These are phyloP conservation scores for Xylariaceae sp. DNA, from an alignment of 2,329 filamentous ascomycete genomes.

Conservation along the genomic window DNA sequence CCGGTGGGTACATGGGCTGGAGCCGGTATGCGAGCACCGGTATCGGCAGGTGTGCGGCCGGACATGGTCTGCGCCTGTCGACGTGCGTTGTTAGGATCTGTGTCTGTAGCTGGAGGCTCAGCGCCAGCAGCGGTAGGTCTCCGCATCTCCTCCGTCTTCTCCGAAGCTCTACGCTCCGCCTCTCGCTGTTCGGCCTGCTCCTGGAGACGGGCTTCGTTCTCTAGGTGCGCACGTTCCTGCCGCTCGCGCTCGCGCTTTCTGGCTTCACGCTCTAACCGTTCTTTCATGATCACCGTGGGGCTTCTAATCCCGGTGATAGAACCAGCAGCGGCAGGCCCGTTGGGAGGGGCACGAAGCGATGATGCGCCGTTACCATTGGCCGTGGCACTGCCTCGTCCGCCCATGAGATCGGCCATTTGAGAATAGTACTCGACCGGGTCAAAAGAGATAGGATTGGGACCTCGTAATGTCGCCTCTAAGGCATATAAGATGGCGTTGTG, in stretches of 20 bases:
- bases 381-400: constrained; percentile 49
- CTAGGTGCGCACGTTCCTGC: constrained; percentile 52
- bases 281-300: constrained; percentile 87
- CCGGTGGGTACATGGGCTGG: constrained; percentile 16
- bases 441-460: constrained; percentile 75
- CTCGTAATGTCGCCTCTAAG: constrained; percentile 82
- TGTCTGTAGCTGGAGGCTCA: constrained; percentile 22
- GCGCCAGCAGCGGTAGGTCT: constrained; percentile 40
- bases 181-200: constrained; percentile 53
- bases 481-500: constrained; percentile 88
- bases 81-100: constrained; percentile 20
- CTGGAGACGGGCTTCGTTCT: constrained; percentile 49
- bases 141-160: constrained; percentile 24
- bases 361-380: constrained; percentile 50
- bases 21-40: constrained; percentile 14
- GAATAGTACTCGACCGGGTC: constrained; percentile 85
- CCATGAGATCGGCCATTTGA: constrained; percentile 77
- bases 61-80: constrained; percentile 18
- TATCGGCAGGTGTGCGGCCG: constrained; percentile 21
- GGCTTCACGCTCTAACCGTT: constrained; percentile 72
- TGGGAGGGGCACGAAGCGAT: constrained; percentile 41
- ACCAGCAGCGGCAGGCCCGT: constrained; percentile 44
- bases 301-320: constrained; percentile 68
- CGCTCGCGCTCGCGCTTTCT: constrained; percentile 53
- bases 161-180: constrained; percentile 55